Evolutionary conservation across 2,329 filamentous ascomycete species (phyloP).

Genomic region (Ceratocystis papillata): DNA sequence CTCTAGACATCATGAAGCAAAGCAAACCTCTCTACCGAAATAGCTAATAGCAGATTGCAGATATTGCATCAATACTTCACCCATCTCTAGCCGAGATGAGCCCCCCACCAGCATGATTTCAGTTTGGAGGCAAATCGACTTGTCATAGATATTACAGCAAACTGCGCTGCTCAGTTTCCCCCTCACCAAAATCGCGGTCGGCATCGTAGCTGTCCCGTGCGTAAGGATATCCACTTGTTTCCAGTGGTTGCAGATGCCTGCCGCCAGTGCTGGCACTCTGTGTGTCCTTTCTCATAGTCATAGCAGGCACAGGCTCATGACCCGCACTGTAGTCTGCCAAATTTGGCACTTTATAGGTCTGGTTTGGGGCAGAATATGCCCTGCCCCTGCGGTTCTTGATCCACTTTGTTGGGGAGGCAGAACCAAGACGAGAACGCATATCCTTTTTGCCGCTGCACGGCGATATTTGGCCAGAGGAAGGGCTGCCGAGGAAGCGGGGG

Average conservation of each 20-base stretch:
- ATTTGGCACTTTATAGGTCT: background rate
- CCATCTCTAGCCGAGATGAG: background rate
- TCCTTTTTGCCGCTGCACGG: conserved; percentile 4
- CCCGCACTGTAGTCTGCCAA: conserved; percentile 7
- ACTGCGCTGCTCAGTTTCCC: conserved; percentile 18
- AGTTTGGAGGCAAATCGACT: background rate
- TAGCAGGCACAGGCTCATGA: background rate
- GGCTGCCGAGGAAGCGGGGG: background rate
- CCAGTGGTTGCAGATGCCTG: conserved; percentile 12
- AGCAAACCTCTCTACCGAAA: background rate
- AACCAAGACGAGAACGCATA: conserved; percentile 9
- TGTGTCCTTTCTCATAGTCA: background rate
- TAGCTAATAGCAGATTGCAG: background rate
- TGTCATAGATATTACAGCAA: background rate
- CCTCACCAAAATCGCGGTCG: conserved; percentile 16
- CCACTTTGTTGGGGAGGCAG: conserved; percentile 19
- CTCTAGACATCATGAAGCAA: background rate
- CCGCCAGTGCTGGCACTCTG: background rate
- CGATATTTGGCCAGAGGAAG: background rate
- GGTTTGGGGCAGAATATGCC: conserved; percentile 21
- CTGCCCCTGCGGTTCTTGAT: conserved; percentile 12
- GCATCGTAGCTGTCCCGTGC: conserved; percentile 19
- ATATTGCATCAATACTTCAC: background rate
- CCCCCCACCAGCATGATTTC: background rate
- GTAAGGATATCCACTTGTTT: conserved; percentile 9